Evolutionary conservation across 1,284 basidiomycete species (phyloP).

Genomic region (Schizophyllum commune): DNA sequence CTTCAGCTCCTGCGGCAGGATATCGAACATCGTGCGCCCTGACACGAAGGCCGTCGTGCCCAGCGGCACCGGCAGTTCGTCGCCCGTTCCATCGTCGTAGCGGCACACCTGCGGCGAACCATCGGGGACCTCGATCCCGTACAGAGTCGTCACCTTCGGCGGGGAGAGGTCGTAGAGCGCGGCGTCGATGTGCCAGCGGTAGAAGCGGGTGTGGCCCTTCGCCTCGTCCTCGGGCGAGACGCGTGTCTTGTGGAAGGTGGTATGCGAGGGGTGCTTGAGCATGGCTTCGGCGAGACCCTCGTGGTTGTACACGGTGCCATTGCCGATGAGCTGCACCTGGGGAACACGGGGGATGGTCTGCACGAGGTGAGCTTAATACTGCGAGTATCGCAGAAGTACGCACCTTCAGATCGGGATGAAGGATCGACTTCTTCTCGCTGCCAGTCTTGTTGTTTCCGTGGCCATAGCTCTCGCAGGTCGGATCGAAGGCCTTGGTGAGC

Average conservation of each 20-base stretch:
- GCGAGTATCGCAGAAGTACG: neutral
- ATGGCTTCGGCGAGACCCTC: conserved; percentile 68
- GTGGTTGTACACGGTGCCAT: conserved; percentile 65
- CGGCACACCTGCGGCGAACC: conserved; percentile 63
- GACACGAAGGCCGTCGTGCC: conserved; percentile 83
- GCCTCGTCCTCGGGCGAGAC: conserved; percentile 73
- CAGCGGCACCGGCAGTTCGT: conserved; percentile 75
- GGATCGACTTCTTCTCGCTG: conserved; percentile 62
- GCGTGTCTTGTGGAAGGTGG: conserved; percentile 83
- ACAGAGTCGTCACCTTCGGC: conserved; percentile 87
- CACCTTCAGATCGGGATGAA: conserved; percentile 73
- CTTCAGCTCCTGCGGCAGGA: conserved; percentile 69
- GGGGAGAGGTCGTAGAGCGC: conserved; percentile 83
- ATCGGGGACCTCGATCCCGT: conserved; percentile 69
- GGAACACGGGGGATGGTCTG: conserved; percentile 75
- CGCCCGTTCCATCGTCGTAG: conserved; percentile 87
- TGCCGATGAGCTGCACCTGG: conserved; percentile 84
- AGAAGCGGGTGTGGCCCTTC: conserved; percentile 76
- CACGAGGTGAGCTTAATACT: neutral
- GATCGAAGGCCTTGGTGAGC: conserved; percentile 78
- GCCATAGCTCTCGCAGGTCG: conserved; percentile 64
- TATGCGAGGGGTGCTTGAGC: conserved; percentile 80
- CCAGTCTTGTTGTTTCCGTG: conserved; percentile 82
- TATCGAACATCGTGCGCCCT: conserved; percentile 81
- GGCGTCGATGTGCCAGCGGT: conserved; percentile 93